Percentiles rank a stretch among this genome's conserved stretches.
Evolutionary conservation across 2,329 filamentous ascomycete species (phyloP).

Genomic region (Aspergillus phoenicis): DNA sequence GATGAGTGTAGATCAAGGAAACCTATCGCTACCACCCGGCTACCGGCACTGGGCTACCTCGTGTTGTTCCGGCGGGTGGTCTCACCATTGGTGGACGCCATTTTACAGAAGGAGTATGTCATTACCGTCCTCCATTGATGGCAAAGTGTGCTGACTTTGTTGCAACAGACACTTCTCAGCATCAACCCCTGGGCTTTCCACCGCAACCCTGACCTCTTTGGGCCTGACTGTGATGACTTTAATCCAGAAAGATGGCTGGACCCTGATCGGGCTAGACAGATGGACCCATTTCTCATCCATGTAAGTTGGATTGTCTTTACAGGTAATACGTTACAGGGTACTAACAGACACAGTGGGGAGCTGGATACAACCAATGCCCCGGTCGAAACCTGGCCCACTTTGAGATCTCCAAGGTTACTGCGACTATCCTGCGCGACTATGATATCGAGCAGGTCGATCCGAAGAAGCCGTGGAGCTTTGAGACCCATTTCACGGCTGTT

Average conservation of each 20-base stretch:
- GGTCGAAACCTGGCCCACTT: constrained; percentile 41
- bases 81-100: constrained; percentile 34
- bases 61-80: constrained; percentile 34
- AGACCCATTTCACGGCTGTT: constrained; percentile 29
- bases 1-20: constrained; percentile 38
- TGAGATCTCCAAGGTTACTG: constrained; percentile 39
- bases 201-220: constrained; percentile 24
- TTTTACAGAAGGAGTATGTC: constrained; percentile 31
- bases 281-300: constrained; percentile 15
- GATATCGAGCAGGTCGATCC: constrained; percentile 34
- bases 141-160: not conserved
- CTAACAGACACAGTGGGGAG: constrained; percentile 32
- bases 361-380: constrained; percentile 41
- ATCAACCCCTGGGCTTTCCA: constrained; percentile 39
- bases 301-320: not conserved
- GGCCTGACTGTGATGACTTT: constrained; percentile 26
- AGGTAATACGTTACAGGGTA: too few species aligned
- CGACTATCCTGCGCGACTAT: constrained; percentile 37
- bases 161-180: constrained; percentile 26
- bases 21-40: constrained; percentile 39
- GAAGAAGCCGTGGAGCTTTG: constrained; percentile 15
- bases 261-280: constrained; percentile 7
- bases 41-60: constrained; percentile 33
- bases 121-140: not conserved
- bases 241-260: constrained; percentile 32